A percentile compares a stretch with the other conserved stretches of the same genome.
These are phyloP conservation scores for Vicia faba DNA, from an alignment of 306 rosid genomes.

Conservation along the genomic window DNA sequence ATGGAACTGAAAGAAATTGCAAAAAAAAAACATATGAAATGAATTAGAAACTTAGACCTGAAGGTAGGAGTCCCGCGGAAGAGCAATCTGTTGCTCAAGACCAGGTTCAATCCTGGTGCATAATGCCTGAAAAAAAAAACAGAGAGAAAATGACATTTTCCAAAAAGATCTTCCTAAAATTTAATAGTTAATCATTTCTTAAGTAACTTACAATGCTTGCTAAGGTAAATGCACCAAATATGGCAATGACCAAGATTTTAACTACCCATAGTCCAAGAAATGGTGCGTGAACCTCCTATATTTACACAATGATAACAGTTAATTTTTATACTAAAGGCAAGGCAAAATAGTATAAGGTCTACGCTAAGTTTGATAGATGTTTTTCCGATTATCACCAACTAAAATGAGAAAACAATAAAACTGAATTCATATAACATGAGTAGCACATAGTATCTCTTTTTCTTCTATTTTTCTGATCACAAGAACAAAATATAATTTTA, in stretches of 20 bases:
- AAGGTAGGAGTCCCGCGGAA: slow-evolving; percentile 96
- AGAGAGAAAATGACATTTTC: slow-evolving; percentile 23
- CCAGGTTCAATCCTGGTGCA: slow-evolving; percentile 84
- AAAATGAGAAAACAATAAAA: slow-evolving; percentile 24
- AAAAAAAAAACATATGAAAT: slow-evolving; percentile 21
- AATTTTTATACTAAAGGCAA: slow-evolving; percentile 23
- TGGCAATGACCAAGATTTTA: slow-evolving; percentile 64
- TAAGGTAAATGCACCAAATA: slow-evolving; percentile 73
- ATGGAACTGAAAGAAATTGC: slow-evolving; percentile 31
- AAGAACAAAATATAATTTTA: slow-evolving; percentile 37
- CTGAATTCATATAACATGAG: slow-evolving; percentile 23
- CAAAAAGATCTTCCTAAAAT: slow-evolving; percentile 12
- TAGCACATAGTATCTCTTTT: slow-evolving; percentile 1
- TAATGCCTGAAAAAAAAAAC: slow-evolving; percentile 61
- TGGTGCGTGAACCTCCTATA: slow-evolving; percentile 88
- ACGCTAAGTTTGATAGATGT: slow-evolving; percentile 16
- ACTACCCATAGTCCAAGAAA: slow-evolving; percentile 87
- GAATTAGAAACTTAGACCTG: slow-evolving; percentile 61
- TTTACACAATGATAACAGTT: slow-evolving; percentile 35
- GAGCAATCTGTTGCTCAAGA: slow-evolving; percentile 94
- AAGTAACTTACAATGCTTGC: slow-evolving; percentile 88
- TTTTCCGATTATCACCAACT: slow-evolving; percentile 22
- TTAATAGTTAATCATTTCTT: slow-evolving; percentile 26
- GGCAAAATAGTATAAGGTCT: slow-evolving; percentile 14
- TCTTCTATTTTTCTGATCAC: neutral